Evolutionary conservation across 495 filamentous ascomycete species (phyloP).

Genomic region (Schizothecium vesticola): DNA sequence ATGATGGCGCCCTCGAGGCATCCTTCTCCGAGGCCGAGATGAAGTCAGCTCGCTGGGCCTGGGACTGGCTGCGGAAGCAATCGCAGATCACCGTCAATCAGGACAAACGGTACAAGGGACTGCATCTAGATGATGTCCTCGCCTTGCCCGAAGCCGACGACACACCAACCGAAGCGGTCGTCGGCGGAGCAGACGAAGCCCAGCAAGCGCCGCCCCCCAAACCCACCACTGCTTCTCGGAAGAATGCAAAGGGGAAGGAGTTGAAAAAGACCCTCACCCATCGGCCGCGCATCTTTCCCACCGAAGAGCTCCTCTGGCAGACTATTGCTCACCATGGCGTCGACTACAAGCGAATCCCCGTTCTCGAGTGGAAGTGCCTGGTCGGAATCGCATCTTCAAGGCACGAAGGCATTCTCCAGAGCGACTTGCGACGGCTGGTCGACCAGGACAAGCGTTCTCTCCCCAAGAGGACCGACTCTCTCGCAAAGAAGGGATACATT

Average conservation of each 20-base stretch:
- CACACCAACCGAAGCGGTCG: neutral
- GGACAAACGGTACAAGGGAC: conserved; percentile 37
- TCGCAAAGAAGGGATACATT: conserved; percentile 77
- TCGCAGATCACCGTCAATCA: conserved; percentile 40
- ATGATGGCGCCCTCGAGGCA: conserved; percentile 15
- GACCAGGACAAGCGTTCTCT: conserved; percentile 88
- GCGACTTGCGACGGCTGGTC: conserved; percentile 66
- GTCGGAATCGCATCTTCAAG: conserved; percentile 73
- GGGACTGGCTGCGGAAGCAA: conserved; percentile 40
- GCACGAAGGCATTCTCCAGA: conserved; percentile 69
- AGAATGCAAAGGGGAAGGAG: conserved; percentile 8
- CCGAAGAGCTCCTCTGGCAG: conserved; percentile 58
- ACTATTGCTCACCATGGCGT: conserved; percentile 74
- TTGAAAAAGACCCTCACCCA: conserved; percentile 24
- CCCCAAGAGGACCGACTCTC: conserved; percentile 68
- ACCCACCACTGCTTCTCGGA: neutral
- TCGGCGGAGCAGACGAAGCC: neutral
- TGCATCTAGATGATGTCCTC: conserved; percentile 36
- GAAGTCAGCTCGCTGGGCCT: conserved; percentile 36
- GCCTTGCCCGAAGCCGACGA: conserved; percentile 32
- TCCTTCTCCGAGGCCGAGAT: conserved; percentile 25
- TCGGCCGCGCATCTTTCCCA: conserved; percentile 32
- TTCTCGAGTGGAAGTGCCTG: conserved; percentile 66
- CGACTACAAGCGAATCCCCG: conserved; percentile 62
- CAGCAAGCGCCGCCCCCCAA: neutral